Evolutionary conservation across 805 yeast species (phyloP).

Genomic region (Saturnispora gosingensis): DNA sequence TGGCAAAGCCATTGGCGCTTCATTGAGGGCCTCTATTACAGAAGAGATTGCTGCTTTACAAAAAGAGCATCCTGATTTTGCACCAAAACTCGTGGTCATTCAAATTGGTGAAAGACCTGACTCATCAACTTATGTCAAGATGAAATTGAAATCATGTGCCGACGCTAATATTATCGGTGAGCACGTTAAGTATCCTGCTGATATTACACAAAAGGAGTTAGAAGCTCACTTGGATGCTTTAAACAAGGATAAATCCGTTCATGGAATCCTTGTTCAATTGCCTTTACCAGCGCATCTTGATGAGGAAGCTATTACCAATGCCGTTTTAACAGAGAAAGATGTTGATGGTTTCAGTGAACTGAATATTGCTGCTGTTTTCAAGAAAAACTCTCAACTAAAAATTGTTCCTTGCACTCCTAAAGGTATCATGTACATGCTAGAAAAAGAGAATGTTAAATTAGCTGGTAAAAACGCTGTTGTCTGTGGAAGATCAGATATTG

Average conservation of each 20-base stretch:
- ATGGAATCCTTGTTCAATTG: slow-evolving; percentile 83
- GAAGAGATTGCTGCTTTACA: slow-evolving; percentile 40
- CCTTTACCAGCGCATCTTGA: slow-evolving; percentile 78
- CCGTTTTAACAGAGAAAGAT: slow-evolving; percentile 77
- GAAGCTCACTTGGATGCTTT: slow-evolving; percentile 50
- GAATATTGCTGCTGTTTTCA: slow-evolving; percentile 85
- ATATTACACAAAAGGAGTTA: slow-evolving; percentile 49
- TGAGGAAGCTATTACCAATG: slow-evolving; percentile 70
- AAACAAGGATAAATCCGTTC: slow-evolving; percentile 67
- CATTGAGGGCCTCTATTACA: slow-evolving; percentile 43
- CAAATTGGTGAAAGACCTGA: slow-evolving; percentile 91
- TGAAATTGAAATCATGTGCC: slow-evolving; percentile 83
- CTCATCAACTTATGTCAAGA: slow-evolving; percentile 81
- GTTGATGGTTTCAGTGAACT: slow-evolving; percentile 90
- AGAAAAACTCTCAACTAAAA: slow-evolving; percentile 72
- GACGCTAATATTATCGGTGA: slow-evolving; percentile 71
- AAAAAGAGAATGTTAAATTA: slow-evolving; percentile 55
- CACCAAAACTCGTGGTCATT: slow-evolving; percentile 71
- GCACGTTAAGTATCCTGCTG: slow-evolving; percentile 54
- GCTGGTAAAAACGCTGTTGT: slow-evolving; percentile 86
- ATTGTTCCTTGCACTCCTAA: slow-evolving; percentile 94
- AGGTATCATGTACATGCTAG: slow-evolving; percentile 77
- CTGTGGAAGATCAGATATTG: slow-evolving; percentile 91
- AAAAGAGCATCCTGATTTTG: slow-evolving; percentile 38
- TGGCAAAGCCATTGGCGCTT: slow-evolving; percentile 45